phyloP scores from a whole-genome alignment of 306 rosid genomes.

The Lupinus albus region DNA sequence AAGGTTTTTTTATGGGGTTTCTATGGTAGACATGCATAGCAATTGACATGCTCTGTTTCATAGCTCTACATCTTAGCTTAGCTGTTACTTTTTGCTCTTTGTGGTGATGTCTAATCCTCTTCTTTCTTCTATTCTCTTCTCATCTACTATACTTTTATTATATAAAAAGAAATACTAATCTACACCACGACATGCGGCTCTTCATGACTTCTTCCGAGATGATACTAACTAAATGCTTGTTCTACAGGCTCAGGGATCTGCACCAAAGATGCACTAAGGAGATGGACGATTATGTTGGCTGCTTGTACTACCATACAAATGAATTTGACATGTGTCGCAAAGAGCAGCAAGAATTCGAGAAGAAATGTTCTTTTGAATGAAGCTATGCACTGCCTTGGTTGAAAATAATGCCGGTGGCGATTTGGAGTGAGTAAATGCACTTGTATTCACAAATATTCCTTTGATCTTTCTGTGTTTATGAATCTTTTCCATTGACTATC shows the following conservation, averaged over 20 bases:
- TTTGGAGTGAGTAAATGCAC: slow-evolving; percentile 56
- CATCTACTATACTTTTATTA: too few species aligned
- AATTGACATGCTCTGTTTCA: too few species aligned
- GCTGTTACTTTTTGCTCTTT: too few species aligned
- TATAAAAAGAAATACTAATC: not conserved
- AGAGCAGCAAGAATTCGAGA: slow-evolving; percentile 86
- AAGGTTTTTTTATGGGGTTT: too few species aligned
- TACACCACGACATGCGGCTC: not conserved
- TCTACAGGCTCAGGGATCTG: slow-evolving; percentile 85
- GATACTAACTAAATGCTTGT: slow-evolving; percentile 24
- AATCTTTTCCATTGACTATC: slow-evolving; percentile 38
- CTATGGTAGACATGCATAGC: too few species aligned
- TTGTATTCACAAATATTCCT: slow-evolving; percentile 43
- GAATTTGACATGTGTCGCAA: slow-evolving; percentile 95
- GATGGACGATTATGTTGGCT: slow-evolving; percentile 87
- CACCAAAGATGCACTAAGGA: slow-evolving; percentile 89
- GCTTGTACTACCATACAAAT: slow-evolving; percentile 94
- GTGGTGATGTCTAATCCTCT: too few species aligned
- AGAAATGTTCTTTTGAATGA: slow-evolving; percentile 80
- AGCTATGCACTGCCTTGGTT: slow-evolving; percentile 28
- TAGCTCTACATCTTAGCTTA: too few species aligned
- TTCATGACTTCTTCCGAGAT: not conserved
- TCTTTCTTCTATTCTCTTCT: too few species aligned
- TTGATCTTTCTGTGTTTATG: slow-evolving; percentile 40
- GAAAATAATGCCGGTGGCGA: slow-evolving; percentile 54